Percentiles rank a stretch among this genome's conserved stretches.
Conservation (phyloP, 768 basidiomycete species). For the Melanogaster broomeanus region DNA sequence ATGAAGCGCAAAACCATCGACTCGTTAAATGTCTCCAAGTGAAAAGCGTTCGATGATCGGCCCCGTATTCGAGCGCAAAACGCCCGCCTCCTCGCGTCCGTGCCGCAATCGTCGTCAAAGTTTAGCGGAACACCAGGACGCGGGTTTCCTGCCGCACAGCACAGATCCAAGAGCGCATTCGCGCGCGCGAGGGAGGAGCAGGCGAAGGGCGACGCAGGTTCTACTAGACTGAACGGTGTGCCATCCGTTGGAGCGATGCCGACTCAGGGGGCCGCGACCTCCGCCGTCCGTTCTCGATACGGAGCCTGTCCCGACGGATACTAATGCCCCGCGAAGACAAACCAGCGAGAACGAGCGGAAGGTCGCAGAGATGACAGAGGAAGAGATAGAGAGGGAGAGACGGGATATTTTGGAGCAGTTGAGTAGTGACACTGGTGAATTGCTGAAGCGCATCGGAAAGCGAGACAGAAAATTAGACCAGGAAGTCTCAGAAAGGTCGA, state of each 20-base stretch:
- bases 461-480: background rate
- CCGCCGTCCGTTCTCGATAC: slow-evolving; percentile 1
- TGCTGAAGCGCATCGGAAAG: slow-evolving; percentile 42
- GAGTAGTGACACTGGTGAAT: slow-evolving; percentile 62
- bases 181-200: slow-evolving; percentile 49
- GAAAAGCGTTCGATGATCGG: slow-evolving; percentile 41
- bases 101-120: slow-evolving; percentile 23
- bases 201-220: slow-evolving; percentile 21
- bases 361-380: slow-evolving; percentile 68
- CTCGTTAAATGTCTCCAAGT: slow-evolving; percentile 24
- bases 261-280: background rate
- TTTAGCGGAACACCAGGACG: slow-evolving; percentile 28
- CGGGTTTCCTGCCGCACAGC: slow-evolving; percentile 66
- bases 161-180: slow-evolving; percentile 67
- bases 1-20: background rate
- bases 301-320: slow-evolving; percentile 22
- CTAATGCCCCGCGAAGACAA: slow-evolving; percentile 52
- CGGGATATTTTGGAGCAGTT: slow-evolving; percentile 70
- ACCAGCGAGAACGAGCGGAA: slow-evolving; percentile 67
- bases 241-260: slow-evolving; percentile 37
- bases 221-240: slow-evolving; percentile 11
- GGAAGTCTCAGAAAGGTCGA: background rate
- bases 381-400: slow-evolving; percentile 67
- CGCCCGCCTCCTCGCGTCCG: slow-evolving; percentile 20
- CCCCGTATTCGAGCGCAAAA: slow-evolving; percentile 47